A percentile compares a stretch with the other conserved stretches of the same genome.
Conservation (phyloP, 352 stramenopile genomes). For the Pythium sp. region DNA sequence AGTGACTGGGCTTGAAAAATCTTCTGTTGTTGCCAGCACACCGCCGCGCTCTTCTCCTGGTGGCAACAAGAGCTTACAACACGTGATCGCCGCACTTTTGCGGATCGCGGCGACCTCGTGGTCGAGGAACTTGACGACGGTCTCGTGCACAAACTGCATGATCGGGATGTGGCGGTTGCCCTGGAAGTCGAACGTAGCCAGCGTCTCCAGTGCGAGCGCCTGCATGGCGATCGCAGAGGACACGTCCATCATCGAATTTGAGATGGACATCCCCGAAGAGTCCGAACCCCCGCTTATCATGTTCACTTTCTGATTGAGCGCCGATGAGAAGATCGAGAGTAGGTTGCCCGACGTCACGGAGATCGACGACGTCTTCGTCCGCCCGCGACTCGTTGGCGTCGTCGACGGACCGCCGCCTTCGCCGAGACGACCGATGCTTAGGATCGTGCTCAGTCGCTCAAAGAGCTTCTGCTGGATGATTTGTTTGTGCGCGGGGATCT, state of each 20-base stretch:
- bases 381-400: constrained; percentile 57
- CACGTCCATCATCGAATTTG: constrained; percentile 33
- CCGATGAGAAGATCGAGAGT: constrained; percentile 68
- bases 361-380: constrained; percentile 75
- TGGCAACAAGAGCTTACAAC: constrained; percentile 80
- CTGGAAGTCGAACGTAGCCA: constrained; percentile 86
- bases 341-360: constrained; percentile 66
- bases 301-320: constrained; percentile 42
- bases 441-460: constrained; percentile 71
- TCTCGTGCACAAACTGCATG: constrained; percentile 88
- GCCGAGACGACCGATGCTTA: constrained; percentile 46
- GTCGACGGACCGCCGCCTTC: constrained; percentile 41
- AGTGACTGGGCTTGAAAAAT: constrained; percentile 69
- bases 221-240: constrained; percentile 76
- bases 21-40: constrained; percentile 53
- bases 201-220: constrained; percentile 77
- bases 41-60: constrained; percentile 56
- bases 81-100: constrained; percentile 86
- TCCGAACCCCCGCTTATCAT: constrained; percentile 25
- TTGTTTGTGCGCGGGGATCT: constrained; percentile 70
- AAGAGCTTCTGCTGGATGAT: constrained; percentile 85
- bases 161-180: constrained; percentile 83
- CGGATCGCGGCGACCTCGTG: constrained; percentile 82
- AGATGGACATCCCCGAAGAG: constrained; percentile 25
- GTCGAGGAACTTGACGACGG: constrained; percentile 85